These are phyloP conservation scores for Cercophora samala DNA, from an alignment of 495 filamentous ascomycete genomes.

Conservation along the genomic window DNA sequence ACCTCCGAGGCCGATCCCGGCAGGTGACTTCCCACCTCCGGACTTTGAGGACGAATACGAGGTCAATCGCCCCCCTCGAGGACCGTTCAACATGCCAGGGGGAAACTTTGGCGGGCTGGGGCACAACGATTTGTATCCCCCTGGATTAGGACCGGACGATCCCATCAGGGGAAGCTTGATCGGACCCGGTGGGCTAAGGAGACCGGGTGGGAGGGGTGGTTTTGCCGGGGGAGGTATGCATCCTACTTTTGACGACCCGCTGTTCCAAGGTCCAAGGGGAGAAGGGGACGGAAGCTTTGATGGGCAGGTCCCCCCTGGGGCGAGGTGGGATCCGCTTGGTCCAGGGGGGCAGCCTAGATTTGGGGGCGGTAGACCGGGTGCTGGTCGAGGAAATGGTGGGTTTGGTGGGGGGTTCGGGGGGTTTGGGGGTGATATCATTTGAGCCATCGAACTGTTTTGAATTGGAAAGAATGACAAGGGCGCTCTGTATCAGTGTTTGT, in stretches of 20 bases:
- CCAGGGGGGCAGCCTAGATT: conserved; percentile 58
- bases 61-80: conserved; percentile 63
- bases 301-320: conserved; percentile 56
- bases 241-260: conserved; percentile 88
- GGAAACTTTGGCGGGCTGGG: conserved; percentile 58
- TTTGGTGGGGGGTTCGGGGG: conserved; percentile 38
- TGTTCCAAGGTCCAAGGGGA: conserved; percentile 67
- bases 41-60: conserved; percentile 95
- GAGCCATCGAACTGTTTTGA: too few relatives aligned
- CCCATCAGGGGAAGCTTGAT: conserved; percentile 66
- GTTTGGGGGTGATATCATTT: conserved; percentile 44
- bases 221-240: conserved; percentile 66
- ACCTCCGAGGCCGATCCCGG: conserved; percentile 63
- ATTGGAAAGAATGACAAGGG: too few relatives aligned
- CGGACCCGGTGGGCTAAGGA: conserved; percentile 39
- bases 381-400: conserved; percentile 28
- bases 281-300: conserved; percentile 38
- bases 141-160: conserved; percentile 80
- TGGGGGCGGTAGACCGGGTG: conserved; percentile 32
- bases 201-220: conserved; percentile 42
- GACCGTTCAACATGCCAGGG: conserved; percentile 34
- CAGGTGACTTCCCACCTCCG: conserved; percentile 78
- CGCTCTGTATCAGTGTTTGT: neutral
- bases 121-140: conserved; percentile 81
- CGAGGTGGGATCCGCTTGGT: conserved; percentile 75